These are phyloP conservation scores for Microsporum ferrugineum DNA, from an alignment of 2,329 filamentous ascomycete species.

Conservation along the genomic window DNA sequence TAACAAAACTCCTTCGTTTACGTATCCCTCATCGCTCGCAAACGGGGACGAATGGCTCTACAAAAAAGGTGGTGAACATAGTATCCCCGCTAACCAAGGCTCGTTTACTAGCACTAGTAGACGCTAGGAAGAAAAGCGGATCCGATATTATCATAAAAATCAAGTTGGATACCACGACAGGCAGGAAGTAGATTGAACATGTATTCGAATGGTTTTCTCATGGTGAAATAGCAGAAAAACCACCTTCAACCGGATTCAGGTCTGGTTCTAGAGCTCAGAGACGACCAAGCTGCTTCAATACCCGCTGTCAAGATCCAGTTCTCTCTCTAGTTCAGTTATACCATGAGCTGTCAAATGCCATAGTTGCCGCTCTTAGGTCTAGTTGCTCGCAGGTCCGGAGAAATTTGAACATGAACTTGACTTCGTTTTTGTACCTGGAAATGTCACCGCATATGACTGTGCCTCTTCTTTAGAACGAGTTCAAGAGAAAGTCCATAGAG, in stretches of 20 bases:
- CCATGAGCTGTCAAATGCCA: not conserved
- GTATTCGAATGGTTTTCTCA: not conserved
- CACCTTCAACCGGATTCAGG: not conserved
- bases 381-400: not conserved
- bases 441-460: not conserved
- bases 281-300: too few relatives aligned
- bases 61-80: not conserved
- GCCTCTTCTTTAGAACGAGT: not conserved
- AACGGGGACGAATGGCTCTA: too few relatives aligned
- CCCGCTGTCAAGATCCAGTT: too few relatives aligned
- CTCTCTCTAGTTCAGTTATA: too few relatives aligned
- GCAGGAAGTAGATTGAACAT: not conserved
- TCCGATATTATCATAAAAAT: not conserved
- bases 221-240: not conserved
- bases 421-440: not conserved
- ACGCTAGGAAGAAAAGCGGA: not conserved
- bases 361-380: not conserved
- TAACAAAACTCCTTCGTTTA: too few relatives aligned
- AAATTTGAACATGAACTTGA: not conserved
- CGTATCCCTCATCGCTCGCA: too few relatives aligned
- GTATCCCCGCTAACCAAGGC: not conserved
- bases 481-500: not conserved
- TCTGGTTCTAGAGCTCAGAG: not conserved
- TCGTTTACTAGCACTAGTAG: not conserved
- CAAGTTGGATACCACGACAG: not conserved